Conservation (phyloP, 441 rosid species). For the Manihot esculenta region DNA sequence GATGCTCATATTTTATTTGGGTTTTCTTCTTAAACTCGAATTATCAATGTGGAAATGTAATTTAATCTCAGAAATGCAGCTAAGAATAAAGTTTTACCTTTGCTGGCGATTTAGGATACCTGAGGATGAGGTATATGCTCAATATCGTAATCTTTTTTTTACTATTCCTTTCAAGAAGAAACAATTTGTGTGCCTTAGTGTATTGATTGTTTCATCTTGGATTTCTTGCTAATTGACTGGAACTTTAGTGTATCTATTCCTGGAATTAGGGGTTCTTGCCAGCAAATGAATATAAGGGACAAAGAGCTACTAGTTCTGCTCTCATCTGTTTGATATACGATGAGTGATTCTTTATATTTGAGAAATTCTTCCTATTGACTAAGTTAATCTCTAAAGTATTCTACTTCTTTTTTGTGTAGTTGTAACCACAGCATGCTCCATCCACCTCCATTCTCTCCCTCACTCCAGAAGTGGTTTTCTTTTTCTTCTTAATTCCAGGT, state of each 20-base stretch:
- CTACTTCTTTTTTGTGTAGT: background rate
- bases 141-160: no score
- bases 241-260: background rate
- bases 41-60: background rate
- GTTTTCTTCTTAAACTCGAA: background rate
- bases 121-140: no score
- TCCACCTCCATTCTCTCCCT: background rate
- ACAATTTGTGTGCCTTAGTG: no score
- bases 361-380: background rate
- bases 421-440: background rate
- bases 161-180: no score
- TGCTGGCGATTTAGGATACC: background rate
- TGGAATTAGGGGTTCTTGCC: background rate
- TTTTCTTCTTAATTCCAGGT: slow-evolving; percentile 44
- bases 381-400: background rate
- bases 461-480: background rate
- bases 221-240: background rate
- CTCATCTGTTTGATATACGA: background rate
- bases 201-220: no score
- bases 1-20: background rate
- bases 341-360: background rate
- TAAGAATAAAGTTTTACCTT: slow-evolving; percentile 3
- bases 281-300: no score
- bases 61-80: background rate
- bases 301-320: background rate